Evolutionary conservation across 768 basidiomycete species (phyloP).

Genomic region (Amanita muscaria): DNA sequence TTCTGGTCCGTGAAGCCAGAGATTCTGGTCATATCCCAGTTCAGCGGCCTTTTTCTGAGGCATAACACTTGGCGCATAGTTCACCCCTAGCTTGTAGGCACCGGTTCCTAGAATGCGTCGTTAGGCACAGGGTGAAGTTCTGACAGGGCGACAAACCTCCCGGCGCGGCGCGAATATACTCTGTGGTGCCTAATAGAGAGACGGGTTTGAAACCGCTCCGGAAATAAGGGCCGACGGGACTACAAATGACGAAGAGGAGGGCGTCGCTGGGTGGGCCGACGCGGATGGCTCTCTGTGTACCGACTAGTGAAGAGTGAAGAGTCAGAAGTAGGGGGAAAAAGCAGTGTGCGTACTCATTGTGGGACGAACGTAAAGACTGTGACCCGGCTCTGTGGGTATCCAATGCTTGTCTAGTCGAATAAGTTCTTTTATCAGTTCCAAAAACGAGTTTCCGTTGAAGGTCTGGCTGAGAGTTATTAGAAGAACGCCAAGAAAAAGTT

Average conservation of each 20-base stretch:
- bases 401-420: conserved; percentile 78
- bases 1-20: conserved; percentile 80
- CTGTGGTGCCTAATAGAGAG: conserved; percentile 77
- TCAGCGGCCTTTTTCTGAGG: conserved; percentile 73
- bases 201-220: conserved; percentile 86
- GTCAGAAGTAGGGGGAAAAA: not conserved
- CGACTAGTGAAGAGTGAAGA: conserved; percentile 39
- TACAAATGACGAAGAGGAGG: conserved; percentile 77
- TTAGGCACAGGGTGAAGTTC: not conserved
- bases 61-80: conserved; percentile 83
- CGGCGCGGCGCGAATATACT: conserved; percentile 77
- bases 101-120: conserved; percentile 52
- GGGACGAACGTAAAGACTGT: conserved; percentile 88
- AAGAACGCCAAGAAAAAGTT: not conserved
- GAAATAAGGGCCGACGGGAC: conserved; percentile 82
- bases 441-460: conserved; percentile 69
- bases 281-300: conserved; percentile 61
- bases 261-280: conserved; percentile 75
- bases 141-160: conserved; percentile 45
- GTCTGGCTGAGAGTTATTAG: conserved; percentile 30
- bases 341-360: conserved; percentile 45
- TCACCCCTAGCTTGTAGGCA: conserved; percentile 79
- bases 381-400: conserved; percentile 83
- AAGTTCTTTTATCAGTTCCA: conserved; percentile 80
- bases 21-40: conserved; percentile 78